Evolutionary conservation across 352 stramenopile genomes (phyloP).

Genomic region (Phytophthora sansomeana): DNA sequence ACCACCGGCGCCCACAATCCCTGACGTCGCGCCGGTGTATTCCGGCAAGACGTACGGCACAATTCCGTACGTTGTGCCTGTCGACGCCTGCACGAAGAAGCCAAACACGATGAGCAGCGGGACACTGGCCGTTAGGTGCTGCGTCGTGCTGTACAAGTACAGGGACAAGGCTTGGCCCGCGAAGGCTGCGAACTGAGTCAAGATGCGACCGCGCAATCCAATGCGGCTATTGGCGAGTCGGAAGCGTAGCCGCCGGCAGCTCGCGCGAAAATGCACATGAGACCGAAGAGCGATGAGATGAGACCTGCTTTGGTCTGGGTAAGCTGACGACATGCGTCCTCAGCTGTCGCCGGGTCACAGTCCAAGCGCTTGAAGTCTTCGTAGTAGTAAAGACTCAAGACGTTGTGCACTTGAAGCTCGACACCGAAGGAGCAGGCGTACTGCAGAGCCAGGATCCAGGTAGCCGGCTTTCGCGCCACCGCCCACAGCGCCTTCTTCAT

Average conservation of each 20-base stretch:
- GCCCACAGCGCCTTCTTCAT: constrained; percentile 16
- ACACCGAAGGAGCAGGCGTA: constrained; percentile 95
- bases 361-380: constrained; percentile 79
- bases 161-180: constrained; percentile 78
- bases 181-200: constrained; percentile 81
- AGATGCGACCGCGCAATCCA: constrained; percentile 89
- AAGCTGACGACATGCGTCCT: constrained; percentile 35
- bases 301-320: constrained; percentile 60
- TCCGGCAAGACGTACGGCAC: constrained; percentile 59
- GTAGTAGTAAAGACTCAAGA: constrained; percentile 91
- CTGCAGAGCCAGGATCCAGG: constrained; percentile 91
- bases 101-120: constrained; percentile 89
- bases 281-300: constrained; percentile 93
- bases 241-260: constrained; percentile 86
- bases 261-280: constrained; percentile 95
- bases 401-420: constrained; percentile 96
- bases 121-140: constrained; percentile 63
- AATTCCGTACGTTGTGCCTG: constrained; percentile 64
- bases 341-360: constrained; percentile 40
- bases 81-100: constrained; percentile 77
- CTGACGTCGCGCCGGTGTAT: constrained; percentile 49
- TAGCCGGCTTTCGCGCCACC: constrained; percentile 58
- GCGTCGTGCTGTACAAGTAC: constrained; percentile 81
- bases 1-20: constrained; percentile 62
- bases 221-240: constrained; percentile 76